These are phyloP conservation scores for Cercophora samala DNA, from an alignment of 495 filamentous ascomycete genomes.

Conservation along the genomic window DNA sequence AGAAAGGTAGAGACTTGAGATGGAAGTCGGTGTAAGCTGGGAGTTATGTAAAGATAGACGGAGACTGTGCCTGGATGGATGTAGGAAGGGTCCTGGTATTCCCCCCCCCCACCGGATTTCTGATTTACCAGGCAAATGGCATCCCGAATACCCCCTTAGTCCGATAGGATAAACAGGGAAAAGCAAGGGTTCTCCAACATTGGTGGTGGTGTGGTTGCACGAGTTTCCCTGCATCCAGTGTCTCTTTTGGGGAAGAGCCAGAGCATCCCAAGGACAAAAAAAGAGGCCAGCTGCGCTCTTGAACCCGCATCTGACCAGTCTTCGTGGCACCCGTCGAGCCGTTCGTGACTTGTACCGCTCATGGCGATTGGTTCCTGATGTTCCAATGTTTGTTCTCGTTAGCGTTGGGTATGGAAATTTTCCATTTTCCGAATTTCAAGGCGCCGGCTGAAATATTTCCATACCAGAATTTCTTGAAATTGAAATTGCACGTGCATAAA, in stretches of 20 bases:
- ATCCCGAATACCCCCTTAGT: not conserved
- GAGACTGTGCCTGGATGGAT: not conserved
- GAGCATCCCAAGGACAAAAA: conserved; percentile 11
- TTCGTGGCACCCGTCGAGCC: conserved; percentile 21
- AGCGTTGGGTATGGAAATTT: too few species aligned
- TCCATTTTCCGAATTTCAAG: too few species aligned
- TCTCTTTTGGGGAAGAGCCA: not conserved
- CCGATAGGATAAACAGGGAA: not conserved
- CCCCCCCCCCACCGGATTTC: not conserved
- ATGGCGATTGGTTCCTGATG: conserved; percentile 21
- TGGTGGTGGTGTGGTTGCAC: conserved; percentile 4
- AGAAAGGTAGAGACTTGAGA: not conserved
- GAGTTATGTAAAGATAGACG: not conserved
- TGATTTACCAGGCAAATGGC: not conserved
- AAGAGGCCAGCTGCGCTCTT: conserved; percentile 10
- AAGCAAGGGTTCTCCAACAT: not conserved
- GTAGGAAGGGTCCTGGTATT: not conserved
- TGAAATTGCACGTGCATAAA: too few species aligned
- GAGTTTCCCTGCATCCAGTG: not conserved
- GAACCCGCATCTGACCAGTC: conserved; percentile 23
- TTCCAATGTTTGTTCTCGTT: conserved; percentile 2
- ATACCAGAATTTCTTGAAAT: too few species aligned
- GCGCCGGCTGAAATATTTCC: too few species aligned
- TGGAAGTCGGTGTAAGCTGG: not conserved
- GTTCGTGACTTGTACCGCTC: conserved; percentile 20